Base-by-base conservation (phyloP, 805 yeast species). In the Nematodospora valgi region DNA sequence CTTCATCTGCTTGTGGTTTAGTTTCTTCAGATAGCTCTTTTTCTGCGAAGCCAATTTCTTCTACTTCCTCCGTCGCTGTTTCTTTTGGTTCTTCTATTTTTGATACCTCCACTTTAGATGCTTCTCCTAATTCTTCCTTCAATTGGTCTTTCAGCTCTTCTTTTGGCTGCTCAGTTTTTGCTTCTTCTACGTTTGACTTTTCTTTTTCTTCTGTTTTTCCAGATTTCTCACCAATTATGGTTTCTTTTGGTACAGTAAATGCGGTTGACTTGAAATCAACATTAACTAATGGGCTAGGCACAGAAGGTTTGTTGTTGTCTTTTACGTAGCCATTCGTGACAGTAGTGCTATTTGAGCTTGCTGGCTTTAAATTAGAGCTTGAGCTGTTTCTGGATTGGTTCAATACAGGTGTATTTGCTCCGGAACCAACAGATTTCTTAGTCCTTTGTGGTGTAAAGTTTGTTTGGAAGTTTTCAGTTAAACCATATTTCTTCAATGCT, bases 161-260 rank as follows among this genome's bases (percentile, higher is more conserved):
- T 19, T 27, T 25, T 15, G 24, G 8, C 5, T 9, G 35, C 21
- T 30, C 21, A n/a, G 22, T 16, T 5, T 14, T 14, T 8, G 19
- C 23, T 27, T 33, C 27, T 16, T 30, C 27, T 3, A 21, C 14
- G 10, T 19, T 18, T 15, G 39, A 6, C 6, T 30, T 35, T 17
- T 19, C 29, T 27, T 33, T 32, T 9, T 24, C 40, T 23, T 35
- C 38, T 23, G 26, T 37, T 14, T 25, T 35, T 21, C 29, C 35
- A 16, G 33, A 37, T 30, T 41, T 38, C 15, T 53, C 58, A 38
- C 59, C 72, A 30, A 68, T 68, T 37, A 68, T 56, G 3, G 73
- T 67, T 43, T 67, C 73, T 47, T 64, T 66, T 6, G 62, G 69
- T 33, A 66, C 54, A 23, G 54, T 52, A 6, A 63, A 58, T 27